Conservation (phyloP, 2,329 filamentous ascomycete genomes). For the Exophiala sideris region DNA sequence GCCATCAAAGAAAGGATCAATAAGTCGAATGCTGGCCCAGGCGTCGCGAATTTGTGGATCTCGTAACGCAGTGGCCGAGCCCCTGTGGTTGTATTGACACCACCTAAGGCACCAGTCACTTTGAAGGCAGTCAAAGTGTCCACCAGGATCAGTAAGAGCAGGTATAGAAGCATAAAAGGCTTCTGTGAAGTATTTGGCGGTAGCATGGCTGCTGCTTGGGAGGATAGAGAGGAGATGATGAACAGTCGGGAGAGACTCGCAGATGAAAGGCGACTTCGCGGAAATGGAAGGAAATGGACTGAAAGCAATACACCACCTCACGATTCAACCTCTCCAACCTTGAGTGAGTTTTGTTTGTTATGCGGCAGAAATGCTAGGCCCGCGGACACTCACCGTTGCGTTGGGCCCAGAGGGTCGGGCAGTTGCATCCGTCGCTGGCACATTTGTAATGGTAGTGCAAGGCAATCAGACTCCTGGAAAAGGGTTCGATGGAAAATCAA, state of each 20-base stretch:
- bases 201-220: constrained; percentile 6
- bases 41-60: constrained; percentile 62
- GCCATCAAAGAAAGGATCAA: constrained; percentile 71
- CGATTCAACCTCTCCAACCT: background rate
- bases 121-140: constrained; percentile 17
- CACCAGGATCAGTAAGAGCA: constrained; percentile 1
- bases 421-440: constrained; percentile 19
- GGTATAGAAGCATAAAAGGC: constrained; percentile 1
- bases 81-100: constrained; percentile 31
- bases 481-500: background rate
- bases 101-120: constrained; percentile 31
- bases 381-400: constrained; percentile 19
- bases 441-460: constrained; percentile 18
- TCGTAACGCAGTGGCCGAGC: constrained; percentile 55
- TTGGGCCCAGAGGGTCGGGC: constrained; percentile 19
- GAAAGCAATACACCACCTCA: constrained; percentile 3
- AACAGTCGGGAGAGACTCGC: background rate
- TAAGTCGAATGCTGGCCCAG: constrained; percentile 65
- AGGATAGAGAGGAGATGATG: background rate
- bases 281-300: background rate
- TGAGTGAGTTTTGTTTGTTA: constrained; percentile 11
- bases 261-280: constrained; percentile 4
- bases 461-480: background rate
- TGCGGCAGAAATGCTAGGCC: constrained; percentile 3
- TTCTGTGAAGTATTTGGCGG: background rate